A percentile compares a stretch with the other conserved stretches of the same genome.
phyloP scores from a whole-genome alignment of 1,284 basidiomycete species.

The Sphaerobolus stellatus region DNA sequence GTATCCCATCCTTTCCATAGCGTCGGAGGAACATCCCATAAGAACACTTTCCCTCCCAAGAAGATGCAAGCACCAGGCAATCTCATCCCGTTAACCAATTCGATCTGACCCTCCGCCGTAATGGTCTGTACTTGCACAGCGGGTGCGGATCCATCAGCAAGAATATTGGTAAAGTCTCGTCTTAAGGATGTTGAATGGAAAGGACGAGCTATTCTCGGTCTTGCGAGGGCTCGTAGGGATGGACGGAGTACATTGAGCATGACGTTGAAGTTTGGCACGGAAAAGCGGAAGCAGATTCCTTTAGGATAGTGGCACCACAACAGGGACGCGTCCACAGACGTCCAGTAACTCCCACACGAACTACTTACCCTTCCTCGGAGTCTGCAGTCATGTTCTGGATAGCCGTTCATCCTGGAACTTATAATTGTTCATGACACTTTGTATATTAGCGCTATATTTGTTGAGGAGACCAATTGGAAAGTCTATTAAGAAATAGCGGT shows the following conservation, averaged over 20 bases:
- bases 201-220: background rate
- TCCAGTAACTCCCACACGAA: background rate
- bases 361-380: too few relatives aligned
- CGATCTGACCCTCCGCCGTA: conserved; percentile 53
- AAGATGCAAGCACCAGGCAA: conserved; percentile 80
- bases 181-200: conserved; percentile 2
- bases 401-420: too few relatives aligned
- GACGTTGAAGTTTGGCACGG: too few relatives aligned
- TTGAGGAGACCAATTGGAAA: too few relatives aligned
- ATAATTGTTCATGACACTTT: too few relatives aligned
- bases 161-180: conserved; percentile 58
- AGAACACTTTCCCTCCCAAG: conserved; percentile 80
- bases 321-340: background rate
- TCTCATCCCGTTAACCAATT: conserved; percentile 73
- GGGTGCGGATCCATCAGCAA: conserved; percentile 65
- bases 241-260: conserved; percentile 2
- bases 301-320: background rate
- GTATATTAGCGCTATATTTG: too few relatives aligned
- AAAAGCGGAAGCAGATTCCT: background rate
- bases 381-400: too few relatives aligned
- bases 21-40: conserved; percentile 83
- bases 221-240: background rate
- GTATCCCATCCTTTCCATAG: conserved; percentile 60
- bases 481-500: too few relatives aligned
- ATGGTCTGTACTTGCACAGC: conserved; percentile 70